Evolutionary conservation across 2,329 filamentous ascomycete genomes (phyloP).

Genomic region (Teratosphaeria epicoccoides): DNA sequence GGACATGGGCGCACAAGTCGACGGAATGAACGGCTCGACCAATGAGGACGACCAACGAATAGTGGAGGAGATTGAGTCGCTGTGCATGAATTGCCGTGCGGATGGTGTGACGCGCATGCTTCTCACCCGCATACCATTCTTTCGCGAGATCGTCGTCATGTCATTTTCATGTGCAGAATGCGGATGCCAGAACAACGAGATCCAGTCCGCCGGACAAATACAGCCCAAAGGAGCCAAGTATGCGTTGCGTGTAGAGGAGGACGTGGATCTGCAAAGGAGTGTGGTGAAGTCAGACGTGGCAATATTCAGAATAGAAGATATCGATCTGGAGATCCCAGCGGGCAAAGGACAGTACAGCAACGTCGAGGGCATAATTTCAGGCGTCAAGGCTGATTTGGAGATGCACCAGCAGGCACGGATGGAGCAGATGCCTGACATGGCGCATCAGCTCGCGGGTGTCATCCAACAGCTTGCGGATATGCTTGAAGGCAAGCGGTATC

Average conservation of each 20-base stretch:
- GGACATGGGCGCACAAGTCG: slow-evolving; percentile 42
- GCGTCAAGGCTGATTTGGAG: slow-evolving; percentile 69
- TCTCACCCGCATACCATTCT: slow-evolving; percentile 88
- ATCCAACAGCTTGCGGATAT: slow-evolving; percentile 66
- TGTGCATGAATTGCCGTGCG: slow-evolving; percentile 47
- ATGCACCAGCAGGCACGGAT: slow-evolving; percentile 75
- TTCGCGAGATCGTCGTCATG: slow-evolving; percentile 95
- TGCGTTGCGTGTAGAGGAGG: slow-evolving; percentile 63
- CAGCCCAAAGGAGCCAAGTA: slow-evolving; percentile 82
- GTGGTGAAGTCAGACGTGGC: slow-evolving; percentile 89
- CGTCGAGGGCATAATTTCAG: slow-evolving; percentile 74
- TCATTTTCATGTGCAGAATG: slow-evolving; percentile 91
- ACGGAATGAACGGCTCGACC: slow-evolving; percentile 26
- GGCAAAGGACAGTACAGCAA: slow-evolving; percentile 89
- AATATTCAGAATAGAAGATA: slow-evolving; percentile 73
- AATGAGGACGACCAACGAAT: slow-evolving; percentile 37
- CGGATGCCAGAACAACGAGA: slow-evolving; percentile 79
- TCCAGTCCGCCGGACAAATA: slow-evolving; percentile 84
- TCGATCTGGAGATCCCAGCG: slow-evolving; percentile 86
- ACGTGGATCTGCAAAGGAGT: slow-evolving; percentile 69
- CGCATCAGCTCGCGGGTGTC: slow-evolving; percentile 65
- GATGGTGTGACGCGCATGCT: slow-evolving; percentile 71
- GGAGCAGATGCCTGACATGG: slow-evolving; percentile 64
- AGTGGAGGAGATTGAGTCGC: slow-evolving; percentile 43
- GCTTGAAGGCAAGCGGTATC: slow-evolving; percentile 65